Evolutionary conservation across 495 filamentous ascomycete genomes (phyloP).

Genomic region (Astrothelium macrocarpum): DNA sequence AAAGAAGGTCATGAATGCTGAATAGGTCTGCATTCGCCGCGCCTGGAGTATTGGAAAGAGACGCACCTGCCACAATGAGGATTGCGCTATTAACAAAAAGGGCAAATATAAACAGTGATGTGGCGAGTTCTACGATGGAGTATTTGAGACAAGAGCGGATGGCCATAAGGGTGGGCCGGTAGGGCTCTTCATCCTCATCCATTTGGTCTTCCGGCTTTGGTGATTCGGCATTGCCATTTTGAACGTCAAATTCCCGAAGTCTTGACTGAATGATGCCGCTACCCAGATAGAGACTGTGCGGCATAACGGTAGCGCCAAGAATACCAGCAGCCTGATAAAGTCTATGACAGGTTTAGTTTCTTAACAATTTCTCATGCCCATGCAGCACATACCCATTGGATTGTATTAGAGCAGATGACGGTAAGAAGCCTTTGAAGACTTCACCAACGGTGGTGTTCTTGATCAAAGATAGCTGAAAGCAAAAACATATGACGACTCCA

Average conservation of each 20-base stretch:
- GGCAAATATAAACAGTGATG: constrained; percentile 83
- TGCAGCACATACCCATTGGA: constrained; percentile 43
- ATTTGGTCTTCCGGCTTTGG: not conserved
- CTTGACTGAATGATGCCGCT: constrained; percentile 79
- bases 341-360: constrained; percentile 24
- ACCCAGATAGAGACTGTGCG: constrained; percentile 83
- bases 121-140: constrained; percentile 56
- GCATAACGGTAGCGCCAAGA: constrained; percentile 90
- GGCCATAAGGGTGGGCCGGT: constrained; percentile 67
- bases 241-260: constrained; percentile 63
- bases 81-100: constrained; percentile 89
- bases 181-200: constrained; percentile 33
- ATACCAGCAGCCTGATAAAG: constrained; percentile 89
- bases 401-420: constrained; percentile 64
- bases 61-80: constrained; percentile 77
- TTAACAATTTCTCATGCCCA: constrained; percentile 4
- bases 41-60: constrained; percentile 50
- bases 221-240: constrained; percentile 10
- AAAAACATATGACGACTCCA: constrained; percentile 83
- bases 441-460: constrained; percentile 56
- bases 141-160: constrained; percentile 73
- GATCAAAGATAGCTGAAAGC: constrained; percentile 77
- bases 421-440: constrained; percentile 77
- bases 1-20: constrained; percentile 69
- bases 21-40: constrained; percentile 66